Percentiles rank a stretch among this genome's conserved stretches.
These are phyloP conservation scores for Mycosarcoma maydis DNA, from an alignment of 1,284 basidiomycete species.

Conservation along the genomic window DNA sequence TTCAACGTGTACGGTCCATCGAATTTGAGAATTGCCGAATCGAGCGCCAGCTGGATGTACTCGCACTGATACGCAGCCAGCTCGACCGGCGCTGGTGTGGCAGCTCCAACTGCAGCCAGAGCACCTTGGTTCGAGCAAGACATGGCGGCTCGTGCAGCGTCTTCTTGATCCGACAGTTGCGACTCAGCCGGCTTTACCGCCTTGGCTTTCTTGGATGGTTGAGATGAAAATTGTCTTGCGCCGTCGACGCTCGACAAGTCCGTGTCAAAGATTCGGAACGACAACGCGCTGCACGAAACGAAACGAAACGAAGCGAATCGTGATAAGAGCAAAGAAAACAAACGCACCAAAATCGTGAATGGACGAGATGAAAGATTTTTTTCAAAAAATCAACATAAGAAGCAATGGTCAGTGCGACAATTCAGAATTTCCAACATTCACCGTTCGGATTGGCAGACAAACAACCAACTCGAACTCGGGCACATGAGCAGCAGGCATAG, in stretches of 20 bases:
- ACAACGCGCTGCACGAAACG: slow-evolving; percentile 52
- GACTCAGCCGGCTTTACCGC: slow-evolving; percentile 21
- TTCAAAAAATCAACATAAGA: no score
- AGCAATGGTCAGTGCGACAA: slow-evolving; percentile 30
- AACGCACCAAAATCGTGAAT: no score
- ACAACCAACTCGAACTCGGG: no score
- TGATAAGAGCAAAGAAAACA: slow-evolving; percentile 1
- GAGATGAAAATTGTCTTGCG: slow-evolving; percentile 56
- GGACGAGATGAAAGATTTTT: slow-evolving; percentile 6
- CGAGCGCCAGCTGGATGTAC: slow-evolving; percentile 62
- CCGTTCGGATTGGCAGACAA: no score
- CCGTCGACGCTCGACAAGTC: slow-evolving; percentile 59
- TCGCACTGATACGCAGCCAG: slow-evolving; percentile 59
- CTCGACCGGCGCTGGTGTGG: slow-evolving; percentile 21
- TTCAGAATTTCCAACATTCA: no score
- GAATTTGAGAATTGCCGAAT: slow-evolving; percentile 60
- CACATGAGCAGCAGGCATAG: no score
- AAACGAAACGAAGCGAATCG: slow-evolving; percentile 1
- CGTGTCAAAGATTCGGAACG: slow-evolving; percentile 61
- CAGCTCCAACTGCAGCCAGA: no score
- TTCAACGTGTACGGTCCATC: slow-evolving; percentile 71
- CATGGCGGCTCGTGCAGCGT: slow-evolving; percentile 38
- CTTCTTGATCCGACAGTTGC: slow-evolving; percentile 33
- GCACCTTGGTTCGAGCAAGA: slow-evolving; percentile 4
- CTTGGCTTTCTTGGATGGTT: slow-evolving; percentile 28